A percentile compares a stretch with the other conserved stretches of the same genome.
These are phyloP conservation scores for Aspergillus jensenii DNA, from an alignment of 2,329 filamentous ascomycete species.

Conservation along the genomic window DNA sequence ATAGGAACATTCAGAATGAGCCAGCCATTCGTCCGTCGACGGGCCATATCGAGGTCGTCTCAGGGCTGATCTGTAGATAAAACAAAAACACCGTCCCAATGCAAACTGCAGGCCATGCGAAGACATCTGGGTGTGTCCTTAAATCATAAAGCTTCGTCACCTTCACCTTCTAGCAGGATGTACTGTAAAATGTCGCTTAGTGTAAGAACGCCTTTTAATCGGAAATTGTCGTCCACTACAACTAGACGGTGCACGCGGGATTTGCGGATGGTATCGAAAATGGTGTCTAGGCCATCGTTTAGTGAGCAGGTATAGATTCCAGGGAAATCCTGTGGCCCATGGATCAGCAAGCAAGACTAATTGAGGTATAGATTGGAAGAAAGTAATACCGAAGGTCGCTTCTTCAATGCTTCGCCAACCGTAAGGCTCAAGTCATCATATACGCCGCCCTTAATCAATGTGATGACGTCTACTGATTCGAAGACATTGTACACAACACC, in stretches of 20 bases:
- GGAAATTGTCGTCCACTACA: constrained; percentile 85
- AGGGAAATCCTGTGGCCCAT: constrained; percentile 69
- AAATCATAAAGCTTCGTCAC: constrained; percentile 48
- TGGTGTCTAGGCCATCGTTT: constrained; percentile 87
- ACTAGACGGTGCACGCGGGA: constrained; percentile 91
- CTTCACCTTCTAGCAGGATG: constrained; percentile 78
- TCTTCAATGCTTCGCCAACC: constrained; percentile 85
- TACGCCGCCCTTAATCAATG: constrained; percentile 86
- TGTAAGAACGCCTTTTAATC: constrained; percentile 84
- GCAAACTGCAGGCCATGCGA: constrained; percentile 29
- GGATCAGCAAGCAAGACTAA: constrained; percentile 26
- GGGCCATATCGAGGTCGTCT: not conserved
- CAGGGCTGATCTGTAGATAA: constrained; percentile 3
- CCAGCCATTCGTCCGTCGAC: constrained; percentile 10
- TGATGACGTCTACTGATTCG: constrained; percentile 95
- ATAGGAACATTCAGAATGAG: constrained; percentile 6
- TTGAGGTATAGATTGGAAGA: constrained; percentile 32
- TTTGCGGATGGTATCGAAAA: constrained; percentile 95
- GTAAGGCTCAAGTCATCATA: constrained; percentile 87
- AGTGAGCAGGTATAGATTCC: constrained; percentile 96
- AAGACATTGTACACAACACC: constrained; percentile 88
- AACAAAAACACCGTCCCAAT: constrained; percentile 35
- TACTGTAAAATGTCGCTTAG: constrained; percentile 97
- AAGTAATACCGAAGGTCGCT: constrained; percentile 67
- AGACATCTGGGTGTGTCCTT: constrained; percentile 7